These are phyloP conservation scores for Sanguinoderma infundibulare DNA, from an alignment of 1,284 basidiomycete genomes.

Conservation along the genomic window DNA sequence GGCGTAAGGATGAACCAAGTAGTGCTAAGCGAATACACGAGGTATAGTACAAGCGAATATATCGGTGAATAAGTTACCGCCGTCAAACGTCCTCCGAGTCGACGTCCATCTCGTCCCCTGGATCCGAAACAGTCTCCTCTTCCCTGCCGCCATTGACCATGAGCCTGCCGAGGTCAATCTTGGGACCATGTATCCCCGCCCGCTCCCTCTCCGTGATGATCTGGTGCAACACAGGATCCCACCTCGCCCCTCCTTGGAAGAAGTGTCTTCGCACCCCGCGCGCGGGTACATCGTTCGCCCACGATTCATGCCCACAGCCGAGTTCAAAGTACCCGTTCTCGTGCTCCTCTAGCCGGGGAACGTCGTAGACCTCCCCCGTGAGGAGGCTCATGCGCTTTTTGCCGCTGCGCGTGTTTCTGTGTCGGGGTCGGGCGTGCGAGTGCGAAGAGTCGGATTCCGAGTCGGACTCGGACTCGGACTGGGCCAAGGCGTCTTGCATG, in stretches of 20 bases:
- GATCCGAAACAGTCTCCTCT: slow-evolving; percentile 16
- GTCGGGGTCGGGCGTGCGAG: slow-evolving; percentile 20
- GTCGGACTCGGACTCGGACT: slow-evolving; percentile 53
- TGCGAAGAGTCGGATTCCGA: slow-evolving; percentile 45
- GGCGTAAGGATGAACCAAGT: too few species aligned
- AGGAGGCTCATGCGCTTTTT: slow-evolving; percentile 71
- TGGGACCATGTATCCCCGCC: slow-evolving; percentile 10
- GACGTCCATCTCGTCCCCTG: slow-evolving; percentile 26
- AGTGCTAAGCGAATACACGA: neutral
- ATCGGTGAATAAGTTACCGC: slow-evolving; percentile 10
- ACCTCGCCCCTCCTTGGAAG: slow-evolving; percentile 54
- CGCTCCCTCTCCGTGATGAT: slow-evolving; percentile 20
- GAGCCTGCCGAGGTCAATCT: slow-evolving; percentile 7
- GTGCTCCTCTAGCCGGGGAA: slow-evolving; percentile 39
- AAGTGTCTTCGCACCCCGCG: slow-evolving; percentile 49
- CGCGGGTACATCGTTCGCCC: slow-evolving; percentile 17
- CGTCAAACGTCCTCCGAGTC: slow-evolving; percentile 17
- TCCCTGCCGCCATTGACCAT: slow-evolving; percentile 26
- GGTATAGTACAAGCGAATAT: neutral
- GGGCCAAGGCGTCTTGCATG: slow-evolving; percentile 50
- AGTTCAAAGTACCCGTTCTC: slow-evolving; percentile 33
- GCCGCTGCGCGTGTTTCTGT: slow-evolving; percentile 24
- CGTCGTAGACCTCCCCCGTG: slow-evolving; percentile 58
- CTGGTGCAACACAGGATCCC: slow-evolving; percentile 38
- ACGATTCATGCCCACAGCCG: slow-evolving; percentile 32